phyloP scores from a whole-genome alignment of 768 basidiomycete species.

The Chalciporus sphaerocephalus region DNA sequence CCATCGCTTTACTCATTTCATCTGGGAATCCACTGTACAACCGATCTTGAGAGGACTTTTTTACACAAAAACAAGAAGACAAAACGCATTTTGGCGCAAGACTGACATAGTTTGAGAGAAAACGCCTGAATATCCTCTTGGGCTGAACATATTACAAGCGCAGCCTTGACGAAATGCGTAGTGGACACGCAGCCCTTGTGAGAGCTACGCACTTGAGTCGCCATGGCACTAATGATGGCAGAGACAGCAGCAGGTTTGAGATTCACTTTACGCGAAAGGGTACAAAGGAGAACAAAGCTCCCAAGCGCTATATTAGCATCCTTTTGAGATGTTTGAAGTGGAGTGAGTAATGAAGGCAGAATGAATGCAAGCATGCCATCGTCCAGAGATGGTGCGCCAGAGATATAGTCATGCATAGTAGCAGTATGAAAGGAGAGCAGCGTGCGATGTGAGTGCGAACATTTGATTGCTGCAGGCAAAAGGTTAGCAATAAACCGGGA shows the following conservation, averaged over 20 bases:
- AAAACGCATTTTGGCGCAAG: slow-evolving; percentile 47
- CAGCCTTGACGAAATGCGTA: slow-evolving; percentile 60
- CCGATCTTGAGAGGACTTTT: neutral
- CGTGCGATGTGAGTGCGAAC: slow-evolving; percentile 54
- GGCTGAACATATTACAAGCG: slow-evolving; percentile 59
- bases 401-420: slow-evolving; percentile 74
- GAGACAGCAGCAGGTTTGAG: slow-evolving; percentile 57
- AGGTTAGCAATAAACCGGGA: slow-evolving; percentile 68
- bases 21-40: slow-evolving; percentile 42
- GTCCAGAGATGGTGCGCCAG: slow-evolving; percentile 50
- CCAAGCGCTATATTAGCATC: slow-evolving; percentile 59
- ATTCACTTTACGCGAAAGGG: slow-evolving; percentile 62
- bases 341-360: slow-evolving; percentile 59
- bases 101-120: slow-evolving; percentile 34
- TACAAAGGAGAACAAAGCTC: slow-evolving; percentile 66
- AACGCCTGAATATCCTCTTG: slow-evolving; percentile 55
- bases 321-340: slow-evolving; percentile 44
- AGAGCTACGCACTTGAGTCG: slow-evolving; percentile 39
- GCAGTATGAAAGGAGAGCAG: slow-evolving; percentile 81
- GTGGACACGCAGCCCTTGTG: slow-evolving; percentile 38
- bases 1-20: slow-evolving; percentile 41
- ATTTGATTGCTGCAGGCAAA: slow-evolving; percentile 55
- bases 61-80: slow-evolving; percentile 23
- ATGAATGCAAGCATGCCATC: slow-evolving; percentile 64
- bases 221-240: slow-evolving; percentile 52